Conservation (phyloP, 2,329 filamentous ascomycete species). For the Colletotrichum eremochloae region DNA sequence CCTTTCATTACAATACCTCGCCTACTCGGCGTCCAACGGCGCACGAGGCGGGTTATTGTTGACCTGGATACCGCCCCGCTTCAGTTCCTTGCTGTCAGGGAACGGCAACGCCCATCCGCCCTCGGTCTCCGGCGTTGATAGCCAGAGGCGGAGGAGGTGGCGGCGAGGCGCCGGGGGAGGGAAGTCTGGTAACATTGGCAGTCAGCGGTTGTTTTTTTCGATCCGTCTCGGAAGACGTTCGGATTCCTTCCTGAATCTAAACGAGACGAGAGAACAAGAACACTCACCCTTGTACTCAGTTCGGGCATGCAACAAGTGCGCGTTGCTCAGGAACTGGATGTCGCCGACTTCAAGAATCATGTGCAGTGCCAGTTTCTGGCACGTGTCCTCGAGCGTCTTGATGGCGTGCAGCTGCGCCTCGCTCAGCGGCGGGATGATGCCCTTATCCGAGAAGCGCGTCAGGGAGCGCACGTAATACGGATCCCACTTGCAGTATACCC, state of each 20-base stretch:
- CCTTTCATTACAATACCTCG: background rate
- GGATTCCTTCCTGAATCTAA: background rate
- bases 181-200: slow-evolving; percentile 54
- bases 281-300: slow-evolving; percentile 75
- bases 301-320: slow-evolving; percentile 83
- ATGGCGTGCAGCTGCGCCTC: slow-evolving; percentile 77
- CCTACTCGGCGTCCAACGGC: slow-evolving; percentile 81
- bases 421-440: slow-evolving; percentile 80
- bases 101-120: slow-evolving; percentile 90
- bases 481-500: slow-evolving; percentile 89
- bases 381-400: slow-evolving; percentile 80
- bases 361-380: slow-evolving; percentile 78
- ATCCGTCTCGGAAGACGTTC: background rate
- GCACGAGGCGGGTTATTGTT: slow-evolving; percentile 82
- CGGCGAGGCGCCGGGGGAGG: slow-evolving; percentile 77
- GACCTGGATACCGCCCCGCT: slow-evolving; percentile 90
- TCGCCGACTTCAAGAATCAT: slow-evolving; percentile 89
- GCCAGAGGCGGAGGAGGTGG: slow-evolving; percentile 87
- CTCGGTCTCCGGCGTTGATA: slow-evolving; percentile 84
- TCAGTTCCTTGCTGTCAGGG: slow-evolving; percentile 84
- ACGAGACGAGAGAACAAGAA: background rate
- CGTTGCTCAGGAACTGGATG: slow-evolving; percentile 84
- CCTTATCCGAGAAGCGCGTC: slow-evolving; percentile 78
- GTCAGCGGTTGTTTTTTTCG: background rate
- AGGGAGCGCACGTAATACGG: slow-evolving; percentile 88